Evolutionary conservation across 2,329 filamentous ascomycete species (phyloP), one percentile per base, ranked within the genome.

Genomic region (Apiospora saccharicola): DNA sequence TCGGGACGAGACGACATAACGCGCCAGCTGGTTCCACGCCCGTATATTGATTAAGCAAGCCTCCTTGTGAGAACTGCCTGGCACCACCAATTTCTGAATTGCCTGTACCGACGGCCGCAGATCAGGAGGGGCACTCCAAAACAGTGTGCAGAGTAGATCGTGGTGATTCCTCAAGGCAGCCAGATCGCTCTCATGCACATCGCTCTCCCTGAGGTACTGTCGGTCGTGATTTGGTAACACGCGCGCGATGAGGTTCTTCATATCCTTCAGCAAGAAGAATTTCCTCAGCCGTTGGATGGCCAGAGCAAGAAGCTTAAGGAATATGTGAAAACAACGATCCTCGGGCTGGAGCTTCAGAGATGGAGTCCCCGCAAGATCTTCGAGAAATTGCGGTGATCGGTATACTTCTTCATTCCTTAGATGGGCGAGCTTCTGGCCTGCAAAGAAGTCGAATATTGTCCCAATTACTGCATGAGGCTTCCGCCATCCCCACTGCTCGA

Each of bases 101-200:
- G 89, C 82, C 71, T 86, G 84, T 1, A 88, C 80, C 7, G 83
- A 83, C 4, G 89, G 90, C 10, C 90, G 86, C 68, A 89, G 77
- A 3, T 87, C 85, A 1, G 84, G 78, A 12, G 90, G 90, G 1
- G 89, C 85, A 7, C 88, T 89, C 90, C 90, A 93, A 78, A 89
- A 93, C 5, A 93, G 83, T 0, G 90, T 91, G 75, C 88, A 90
- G 4, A 93, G 83, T 57, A 93, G 86, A 78, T 93, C 91, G 72
- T 93, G 91, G 73, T 93, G 91, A 73, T 93, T 93, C 72, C 90
- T 84, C 61, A 93, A 81, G 6, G 90, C 90, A 4, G 90, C 89
- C 67, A 93, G 83, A 68, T 93, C 90, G 49, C 86, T 86, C 75
- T 90, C 85, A 72, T 88, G 85, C 14, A 92, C 85, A 7, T 83